These are phyloP conservation scores for Pestalotiopsis fici DNA, from an alignment of 2,329 filamentous ascomycete species.

Conservation along the genomic window DNA sequence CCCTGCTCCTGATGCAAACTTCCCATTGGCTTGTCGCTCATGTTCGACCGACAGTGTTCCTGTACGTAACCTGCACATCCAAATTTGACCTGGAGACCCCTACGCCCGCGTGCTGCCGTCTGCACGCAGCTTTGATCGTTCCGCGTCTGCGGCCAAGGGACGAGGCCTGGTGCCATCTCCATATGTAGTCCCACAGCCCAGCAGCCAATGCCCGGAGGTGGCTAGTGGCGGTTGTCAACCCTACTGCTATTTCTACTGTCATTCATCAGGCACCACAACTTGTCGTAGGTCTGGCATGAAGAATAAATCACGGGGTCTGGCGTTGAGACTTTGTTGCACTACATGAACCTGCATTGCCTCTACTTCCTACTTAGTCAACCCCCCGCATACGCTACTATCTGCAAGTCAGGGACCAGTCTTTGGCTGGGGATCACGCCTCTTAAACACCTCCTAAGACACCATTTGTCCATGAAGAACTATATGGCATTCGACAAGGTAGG, in stretches of 20 bases:
- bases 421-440: neutral
- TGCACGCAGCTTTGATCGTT: constrained; percentile 27
- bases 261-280: constrained; percentile 22
- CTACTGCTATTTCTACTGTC: constrained; percentile 16
- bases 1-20: neutral
- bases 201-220: constrained; percentile 14
- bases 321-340: constrained; percentile 6
- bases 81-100: constrained; percentile 12
- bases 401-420: neutral
- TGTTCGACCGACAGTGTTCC: neutral
- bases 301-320: constrained; percentile 30
- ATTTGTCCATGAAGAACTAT: neutral
- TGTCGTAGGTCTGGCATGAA: constrained; percentile 27
- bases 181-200: neutral
- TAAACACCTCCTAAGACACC: neutral
- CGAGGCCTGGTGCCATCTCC: neutral
- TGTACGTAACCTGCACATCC: constrained; percentile 9
- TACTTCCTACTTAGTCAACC: neutral
- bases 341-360: neutral
- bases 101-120: constrained; percentile 20
- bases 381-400: neutral
- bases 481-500: neutral
- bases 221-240: constrained; percentile 30
- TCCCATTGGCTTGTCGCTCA: constrained; percentile 7
- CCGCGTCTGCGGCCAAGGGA: constrained; percentile 28